Evolutionary conservation across 2,329 filamentous ascomycete species (phyloP).

Genomic region (Fonsecaea pugnacius): DNA sequence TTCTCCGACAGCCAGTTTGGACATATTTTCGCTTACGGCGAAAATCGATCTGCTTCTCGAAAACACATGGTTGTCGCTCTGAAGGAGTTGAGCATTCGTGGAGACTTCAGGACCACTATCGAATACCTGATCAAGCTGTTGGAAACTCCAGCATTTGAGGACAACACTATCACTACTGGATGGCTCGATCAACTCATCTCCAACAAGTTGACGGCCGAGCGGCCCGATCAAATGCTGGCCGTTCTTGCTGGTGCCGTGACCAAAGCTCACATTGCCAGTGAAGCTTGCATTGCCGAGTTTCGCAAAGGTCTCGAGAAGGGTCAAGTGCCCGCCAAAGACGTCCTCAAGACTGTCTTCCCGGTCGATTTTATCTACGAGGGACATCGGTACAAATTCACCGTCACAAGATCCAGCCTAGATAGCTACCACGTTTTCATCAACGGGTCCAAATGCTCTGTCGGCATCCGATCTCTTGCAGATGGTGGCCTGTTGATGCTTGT

Average conservation of each 20-base stretch:
- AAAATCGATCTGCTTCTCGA: slow-evolving; percentile 91
- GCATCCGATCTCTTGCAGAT: slow-evolving; percentile 88
- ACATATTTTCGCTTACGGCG: slow-evolving; percentile 98
- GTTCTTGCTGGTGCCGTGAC: slow-evolving; percentile 93
- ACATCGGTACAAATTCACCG: slow-evolving; percentile 95
- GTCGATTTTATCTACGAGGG: slow-evolving; percentile 99
- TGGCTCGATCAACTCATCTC: slow-evolving; percentile 99
- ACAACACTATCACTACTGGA: slow-evolving; percentile 98
- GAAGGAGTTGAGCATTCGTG: slow-evolving; percentile 98
- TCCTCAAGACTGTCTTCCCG: slow-evolving; percentile 95
- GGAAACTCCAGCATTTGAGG: slow-evolving; percentile 96
- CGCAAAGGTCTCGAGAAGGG: slow-evolving; percentile 89
- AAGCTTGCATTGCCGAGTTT: slow-evolving; percentile 85
- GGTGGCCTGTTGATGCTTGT: slow-evolving; percentile 91
- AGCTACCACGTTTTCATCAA: slow-evolving; percentile 99
- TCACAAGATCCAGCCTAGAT: slow-evolving; percentile 85
- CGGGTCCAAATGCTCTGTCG: slow-evolving; percentile 92
- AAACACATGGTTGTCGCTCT: slow-evolving; percentile 99
- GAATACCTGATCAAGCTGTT: slow-evolving; percentile 99
- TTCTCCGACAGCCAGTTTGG: slow-evolving; percentile 99
- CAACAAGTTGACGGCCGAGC: slow-evolving; percentile 94
- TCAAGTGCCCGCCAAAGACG: slow-evolving; percentile 94
- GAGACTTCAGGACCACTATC: slow-evolving; percentile 97
- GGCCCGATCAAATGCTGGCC: slow-evolving; percentile 90
- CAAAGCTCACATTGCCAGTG: slow-evolving; percentile 93